Conservation (phyloP, 176 grass and related monocot genomes). For the Pontederia paniculata region DNA sequence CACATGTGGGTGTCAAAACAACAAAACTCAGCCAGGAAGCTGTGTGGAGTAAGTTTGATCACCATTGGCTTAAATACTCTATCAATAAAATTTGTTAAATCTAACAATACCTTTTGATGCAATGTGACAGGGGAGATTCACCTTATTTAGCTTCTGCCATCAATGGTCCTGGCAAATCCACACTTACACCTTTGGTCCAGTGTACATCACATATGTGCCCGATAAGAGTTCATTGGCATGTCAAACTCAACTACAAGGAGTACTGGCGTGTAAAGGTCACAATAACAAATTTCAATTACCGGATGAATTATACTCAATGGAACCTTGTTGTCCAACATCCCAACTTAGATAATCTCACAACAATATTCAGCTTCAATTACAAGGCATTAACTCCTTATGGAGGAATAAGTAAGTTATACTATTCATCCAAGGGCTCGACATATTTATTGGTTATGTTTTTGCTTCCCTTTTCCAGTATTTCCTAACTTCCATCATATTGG, state of each 20-base stretch:
- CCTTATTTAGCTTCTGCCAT: constrained; percentile 12
- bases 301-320: constrained; percentile 16
- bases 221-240: constrained; percentile 13
- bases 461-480: not conserved
- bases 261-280: constrained; percentile 14
- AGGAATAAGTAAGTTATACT: constrained; percentile 5
- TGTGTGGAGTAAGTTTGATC: constrained; percentile 67
- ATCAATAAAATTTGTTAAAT: not conserved
- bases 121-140: constrained; percentile 6
- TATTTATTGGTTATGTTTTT: not conserved
- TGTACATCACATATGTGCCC: constrained; percentile 15
- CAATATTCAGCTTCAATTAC: constrained; percentile 12
- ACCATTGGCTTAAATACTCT: not conserved
- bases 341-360: constrained; percentile 3
- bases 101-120: not conserved
- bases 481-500: not conserved
- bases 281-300: constrained; percentile 15
- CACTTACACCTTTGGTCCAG: constrained; percentile 2
- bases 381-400: constrained; percentile 5
- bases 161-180: constrained; percentile 1
- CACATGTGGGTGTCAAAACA: constrained; percentile 87
- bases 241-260: constrained; percentile 11
- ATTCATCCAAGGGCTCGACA: not conserved
- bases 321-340: constrained; percentile 13
- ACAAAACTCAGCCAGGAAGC: constrained; percentile 49